These are phyloP conservation scores for Debaryomyces hansenii DNA, from an alignment of 805 yeast species.

Conservation along the genomic window DNA sequence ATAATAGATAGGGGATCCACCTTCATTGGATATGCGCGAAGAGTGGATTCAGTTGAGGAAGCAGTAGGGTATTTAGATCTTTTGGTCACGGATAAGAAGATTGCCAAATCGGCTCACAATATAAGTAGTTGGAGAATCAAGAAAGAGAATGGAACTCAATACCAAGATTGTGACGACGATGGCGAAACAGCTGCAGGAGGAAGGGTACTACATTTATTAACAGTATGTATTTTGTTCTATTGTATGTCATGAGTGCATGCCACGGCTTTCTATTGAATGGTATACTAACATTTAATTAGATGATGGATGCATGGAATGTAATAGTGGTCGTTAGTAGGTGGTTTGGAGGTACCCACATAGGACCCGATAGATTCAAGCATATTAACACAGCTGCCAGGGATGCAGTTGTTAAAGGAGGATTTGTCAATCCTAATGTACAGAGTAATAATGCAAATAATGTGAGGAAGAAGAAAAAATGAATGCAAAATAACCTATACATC, in stretches of 20 bases:
- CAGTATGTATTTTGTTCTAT: constrained; percentile 37
- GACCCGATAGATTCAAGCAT: constrained; percentile 93
- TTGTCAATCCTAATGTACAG: constrained; percentile 26
- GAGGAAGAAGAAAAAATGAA: constrained; percentile 21
- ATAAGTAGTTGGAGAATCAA: constrained; percentile 87
- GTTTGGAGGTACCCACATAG: constrained; percentile 90
- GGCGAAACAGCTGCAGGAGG: constrained; percentile 98
- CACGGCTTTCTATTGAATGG: neutral
- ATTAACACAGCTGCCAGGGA: constrained; percentile 88
- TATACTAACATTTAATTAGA: constrained; percentile 31
- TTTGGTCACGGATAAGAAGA: constrained; percentile 63
- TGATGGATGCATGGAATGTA: constrained; percentile 80
- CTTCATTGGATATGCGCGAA: constrained; percentile 73
- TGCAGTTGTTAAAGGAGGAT: constrained; percentile 68
- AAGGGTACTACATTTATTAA: constrained; percentile 73
- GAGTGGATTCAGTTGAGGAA: constrained; percentile 65
- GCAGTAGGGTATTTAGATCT: constrained; percentile 53
- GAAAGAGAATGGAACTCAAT: constrained; percentile 51
- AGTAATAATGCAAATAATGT: constrained; percentile 19
- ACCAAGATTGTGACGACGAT: constrained; percentile 92
- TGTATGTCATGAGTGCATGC: neutral
- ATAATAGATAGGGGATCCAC: constrained; percentile 82
- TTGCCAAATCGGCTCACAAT: constrained; percentile 70
- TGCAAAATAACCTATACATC: neutral
- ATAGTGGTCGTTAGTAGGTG: constrained; percentile 87